A percentile compares a stretch with the other conserved stretches of the same genome.
These are phyloP conservation scores for Rhexocercosporidium sp. DNA, from an alignment of 2,329 filamentous ascomycete genomes.

Conservation along the genomic window DNA sequence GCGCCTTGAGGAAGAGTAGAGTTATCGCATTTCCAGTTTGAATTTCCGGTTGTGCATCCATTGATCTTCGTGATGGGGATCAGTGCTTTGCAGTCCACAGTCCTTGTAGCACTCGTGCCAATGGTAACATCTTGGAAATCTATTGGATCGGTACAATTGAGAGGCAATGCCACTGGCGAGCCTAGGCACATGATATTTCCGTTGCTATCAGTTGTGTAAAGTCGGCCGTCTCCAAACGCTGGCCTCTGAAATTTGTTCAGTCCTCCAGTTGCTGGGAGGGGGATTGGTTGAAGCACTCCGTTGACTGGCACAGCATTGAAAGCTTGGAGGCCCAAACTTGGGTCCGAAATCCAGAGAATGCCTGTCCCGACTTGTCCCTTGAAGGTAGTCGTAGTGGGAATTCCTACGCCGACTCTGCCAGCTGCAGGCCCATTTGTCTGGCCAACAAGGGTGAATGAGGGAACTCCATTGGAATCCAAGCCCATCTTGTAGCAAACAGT, in stretches of 20 bases:
- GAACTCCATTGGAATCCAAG: slow-evolving; percentile 39
- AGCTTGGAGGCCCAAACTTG: slow-evolving; percentile 46
- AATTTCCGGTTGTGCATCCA: slow-evolving; percentile 45
- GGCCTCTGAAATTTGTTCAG: slow-evolving; percentile 48
- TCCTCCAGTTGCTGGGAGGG: slow-evolving; percentile 44
- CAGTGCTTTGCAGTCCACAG: slow-evolving; percentile 46
- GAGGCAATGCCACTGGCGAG: slow-evolving; percentile 48
- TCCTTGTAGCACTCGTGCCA: slow-evolving; percentile 41
- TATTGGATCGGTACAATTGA: slow-evolving; percentile 48
- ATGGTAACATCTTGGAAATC: slow-evolving; percentile 47
- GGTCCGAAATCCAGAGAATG: slow-evolving; percentile 49
- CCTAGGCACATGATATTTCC: slow-evolving; percentile 44
- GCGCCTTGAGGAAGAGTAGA: slow-evolving; percentile 46
- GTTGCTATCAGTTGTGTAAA: slow-evolving; percentile 45
- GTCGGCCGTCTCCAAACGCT: slow-evolving; percentile 49
- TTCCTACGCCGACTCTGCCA: slow-evolving; percentile 41
- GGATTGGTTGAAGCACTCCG: slow-evolving; percentile 44
- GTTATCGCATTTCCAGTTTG: slow-evolving; percentile 46
- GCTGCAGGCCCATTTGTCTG: slow-evolving; percentile 36
- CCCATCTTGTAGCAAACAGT: slow-evolving; percentile 44
- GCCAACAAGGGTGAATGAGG: slow-evolving; percentile 44
- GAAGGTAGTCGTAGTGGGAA: slow-evolving; percentile 46
- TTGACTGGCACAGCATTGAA: slow-evolving; percentile 48
- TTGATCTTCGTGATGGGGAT: slow-evolving; percentile 46
- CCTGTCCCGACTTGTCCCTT: slow-evolving; percentile 45